phyloP scores from a whole-genome alignment of 495 filamentous ascomycete species.

The Echria macrotheca region DNA sequence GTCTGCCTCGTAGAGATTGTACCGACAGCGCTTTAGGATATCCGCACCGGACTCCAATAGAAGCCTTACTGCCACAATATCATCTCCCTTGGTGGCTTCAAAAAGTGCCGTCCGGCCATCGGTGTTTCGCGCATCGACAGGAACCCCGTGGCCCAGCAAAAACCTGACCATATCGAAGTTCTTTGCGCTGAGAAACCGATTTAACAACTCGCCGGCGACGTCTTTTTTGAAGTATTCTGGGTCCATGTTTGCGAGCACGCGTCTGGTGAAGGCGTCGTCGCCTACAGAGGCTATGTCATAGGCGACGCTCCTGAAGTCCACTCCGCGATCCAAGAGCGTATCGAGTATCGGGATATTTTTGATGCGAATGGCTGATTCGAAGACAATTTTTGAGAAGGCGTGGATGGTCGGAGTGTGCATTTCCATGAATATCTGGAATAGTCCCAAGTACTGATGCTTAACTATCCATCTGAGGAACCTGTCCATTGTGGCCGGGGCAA shows the following conservation, averaged over 20 bases:
- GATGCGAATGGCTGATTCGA: slow-evolving; percentile 3
- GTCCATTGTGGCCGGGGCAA: neutral
- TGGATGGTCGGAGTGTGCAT: slow-evolving; percentile 2
- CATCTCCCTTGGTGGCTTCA: neutral
- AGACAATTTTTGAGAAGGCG: slow-evolving; percentile 1
- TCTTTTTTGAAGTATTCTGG: neutral
- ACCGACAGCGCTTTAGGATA: neutral
- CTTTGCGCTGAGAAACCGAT: neutral
- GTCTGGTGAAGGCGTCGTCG: neutral
- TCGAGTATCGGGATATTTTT: neutral
- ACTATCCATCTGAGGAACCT: neutral
- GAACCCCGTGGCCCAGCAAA: neutral
- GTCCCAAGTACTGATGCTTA: neutral
- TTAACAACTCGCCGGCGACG: neutral
- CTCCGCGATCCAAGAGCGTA: neutral
- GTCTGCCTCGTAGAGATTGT: neutral
- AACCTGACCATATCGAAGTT: neutral
- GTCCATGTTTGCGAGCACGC: neutral
- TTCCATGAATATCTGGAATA: neutral
- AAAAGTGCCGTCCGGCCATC: neutral
- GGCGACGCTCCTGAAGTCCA: slow-evolving; percentile 2
- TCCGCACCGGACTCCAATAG: neutral
- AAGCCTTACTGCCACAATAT: neutral
- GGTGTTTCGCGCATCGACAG: neutral
- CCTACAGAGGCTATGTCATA: neutral